These are phyloP conservation scores for Plasmodiophora brassicae DNA, from an alignment of 208 protist species.

Conservation along the genomic window DNA sequence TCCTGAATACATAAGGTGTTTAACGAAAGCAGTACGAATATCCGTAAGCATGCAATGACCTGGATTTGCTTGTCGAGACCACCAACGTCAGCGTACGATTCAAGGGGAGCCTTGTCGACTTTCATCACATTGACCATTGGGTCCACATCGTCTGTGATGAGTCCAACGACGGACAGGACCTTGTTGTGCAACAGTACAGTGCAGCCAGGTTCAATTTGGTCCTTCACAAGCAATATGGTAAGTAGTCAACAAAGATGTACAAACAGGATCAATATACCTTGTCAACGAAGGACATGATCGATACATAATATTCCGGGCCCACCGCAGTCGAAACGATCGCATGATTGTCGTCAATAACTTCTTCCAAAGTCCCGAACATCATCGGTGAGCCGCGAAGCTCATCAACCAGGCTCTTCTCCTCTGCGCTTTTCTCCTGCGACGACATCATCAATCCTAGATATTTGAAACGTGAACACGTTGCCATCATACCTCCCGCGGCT, in stretches of 20 bases:
- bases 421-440: background rate
- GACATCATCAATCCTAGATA: background rate
- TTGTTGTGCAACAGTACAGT: constrained; percentile 95
- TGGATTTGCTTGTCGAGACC: constrained; percentile 98
- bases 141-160: constrained; percentile 95
- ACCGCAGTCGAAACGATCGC: constrained; percentile 89
- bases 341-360: constrained; percentile 99
- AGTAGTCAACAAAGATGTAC: background rate
- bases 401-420: constrained; percentile 92
- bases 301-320: constrained; percentile 96
- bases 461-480: too few relatives aligned
- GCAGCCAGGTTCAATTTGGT: constrained; percentile 89
- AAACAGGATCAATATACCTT: constrained; percentile 71
- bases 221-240: constrained; percentile 39
- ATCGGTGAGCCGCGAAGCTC: constrained; percentile 95
- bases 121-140: constrained; percentile 99
- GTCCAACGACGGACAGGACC: constrained; percentile 85
- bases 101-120: constrained; percentile 96
- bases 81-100: constrained; percentile 98
- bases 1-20: constrained; percentile 25
- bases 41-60: constrained; percentile 50
- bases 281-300: constrained; percentile 97
- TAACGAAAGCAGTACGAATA: background rate
- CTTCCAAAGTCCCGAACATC: constrained; percentile 94
- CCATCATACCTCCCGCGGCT: constrained; percentile 71